Evolutionary conservation across 106 monocot species (phyloP), one percentile per base, ranked within the genome.

Genomic region (Acorus gramineus): DNA sequence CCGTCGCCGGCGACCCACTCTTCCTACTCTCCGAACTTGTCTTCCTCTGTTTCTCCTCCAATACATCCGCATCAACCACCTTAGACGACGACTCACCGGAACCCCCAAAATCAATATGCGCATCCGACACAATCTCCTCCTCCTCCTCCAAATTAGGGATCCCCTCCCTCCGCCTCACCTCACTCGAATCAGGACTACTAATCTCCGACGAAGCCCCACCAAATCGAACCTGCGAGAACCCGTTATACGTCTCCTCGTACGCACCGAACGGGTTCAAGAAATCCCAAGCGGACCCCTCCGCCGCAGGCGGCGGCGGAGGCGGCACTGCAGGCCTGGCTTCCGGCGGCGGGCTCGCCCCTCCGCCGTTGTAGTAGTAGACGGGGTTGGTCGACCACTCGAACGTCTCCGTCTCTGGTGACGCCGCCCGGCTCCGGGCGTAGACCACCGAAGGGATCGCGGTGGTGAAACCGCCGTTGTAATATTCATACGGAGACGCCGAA

Each of bases 101-200:
- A 1, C 28, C 28, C 28, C 28, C 1, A 0, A 28, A 1, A 28
- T 28, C 28, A 28, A 28, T 1, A 28, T 28, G 28, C 28, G 28
- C 28, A 1, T 28, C 28, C 28, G 28, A 28, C 28, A 28, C 28
- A 28, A 28, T 28, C 28, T 81, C 77, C 11, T 61, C 72, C 53
- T 87, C 95, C 8, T 85, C 87, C 50, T 96, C 96, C 50, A 96
- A 79, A 56, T 90, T 87, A 12, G 96, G 96, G 57, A 96, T 96
- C 57, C 96, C 96, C 79, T 96, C 96, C 62, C 68, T 56, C 70
- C 71, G 76, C 66, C 96, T 78, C 14, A 96, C 70, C 53, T 83
- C 87, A 42, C 62, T 79, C 42, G 81, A 91, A 78, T 78, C 66
- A 48, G 85, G 74, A 68, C 91, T 96, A 46, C 84, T 28, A 28